phyloP scores from a whole-genome alignment of 257 asterid genomes.

The Gynochthodes officinalis region DNA sequence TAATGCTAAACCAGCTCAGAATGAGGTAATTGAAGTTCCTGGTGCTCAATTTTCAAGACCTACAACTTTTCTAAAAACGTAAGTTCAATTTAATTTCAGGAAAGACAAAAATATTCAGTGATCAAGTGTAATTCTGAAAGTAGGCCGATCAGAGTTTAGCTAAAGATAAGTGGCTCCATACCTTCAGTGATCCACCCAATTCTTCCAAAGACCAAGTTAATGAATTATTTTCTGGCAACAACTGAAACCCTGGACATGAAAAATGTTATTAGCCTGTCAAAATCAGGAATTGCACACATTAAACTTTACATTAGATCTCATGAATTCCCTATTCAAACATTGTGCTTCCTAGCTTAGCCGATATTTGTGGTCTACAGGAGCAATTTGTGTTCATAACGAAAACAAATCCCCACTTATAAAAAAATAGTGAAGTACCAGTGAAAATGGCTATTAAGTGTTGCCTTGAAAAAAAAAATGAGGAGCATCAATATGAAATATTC shows the following conservation, averaged over 20 bases:
- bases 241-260: slow-evolving; percentile 53
- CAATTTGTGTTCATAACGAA: neutral
- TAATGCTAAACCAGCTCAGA: neutral
- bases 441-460: no score
- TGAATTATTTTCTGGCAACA: slow-evolving; percentile 41
- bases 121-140: neutral
- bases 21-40: neutral
- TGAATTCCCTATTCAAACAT: neutral
- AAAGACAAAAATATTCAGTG: neutral
- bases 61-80: neutral
- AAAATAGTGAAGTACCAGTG: neutral
- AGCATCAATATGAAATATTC: neutral
- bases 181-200: slow-evolving; percentile 68
- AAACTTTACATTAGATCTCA: neutral
- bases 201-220: slow-evolving; percentile 53
- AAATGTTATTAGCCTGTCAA: slow-evolving; percentile 7
- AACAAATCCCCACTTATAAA: neutral
- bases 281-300: neutral
- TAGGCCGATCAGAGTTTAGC: neutral
- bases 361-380: neutral
- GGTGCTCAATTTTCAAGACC: neutral
- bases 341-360: neutral
- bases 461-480: neutral
- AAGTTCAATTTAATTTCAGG: neutral
- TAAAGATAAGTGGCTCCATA: slow-evolving; percentile 25